A percentile compares a stretch with the other conserved stretches of the same genome.
Conservation (phyloP, 2,329 filamentous ascomycete genomes). For the Scedosporium dehoogii region DNA sequence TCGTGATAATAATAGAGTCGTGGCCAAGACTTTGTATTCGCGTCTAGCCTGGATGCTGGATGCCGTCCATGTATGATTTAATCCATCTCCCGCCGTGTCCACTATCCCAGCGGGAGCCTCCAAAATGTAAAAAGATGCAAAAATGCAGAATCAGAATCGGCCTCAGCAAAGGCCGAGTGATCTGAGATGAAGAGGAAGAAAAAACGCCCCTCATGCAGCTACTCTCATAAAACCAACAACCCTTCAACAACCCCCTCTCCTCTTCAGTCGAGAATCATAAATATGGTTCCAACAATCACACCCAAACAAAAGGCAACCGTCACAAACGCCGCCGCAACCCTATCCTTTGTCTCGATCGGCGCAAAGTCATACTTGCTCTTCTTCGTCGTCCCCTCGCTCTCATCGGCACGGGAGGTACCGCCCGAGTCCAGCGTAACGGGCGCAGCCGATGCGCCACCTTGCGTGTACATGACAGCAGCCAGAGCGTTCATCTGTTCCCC, state of each 20-base stretch:
- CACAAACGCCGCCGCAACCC: conserved; percentile 45
- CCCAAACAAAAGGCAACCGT: conserved; percentile 40
- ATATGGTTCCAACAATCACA: conserved; percentile 38
- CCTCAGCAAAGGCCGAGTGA: background rate
- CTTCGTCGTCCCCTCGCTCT: conserved; percentile 31
- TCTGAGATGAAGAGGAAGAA: background rate
- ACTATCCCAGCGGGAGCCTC: background rate
- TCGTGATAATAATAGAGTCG: background rate
- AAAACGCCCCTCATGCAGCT: background rate
- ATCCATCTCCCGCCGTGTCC: background rate
- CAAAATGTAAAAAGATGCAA: background rate
- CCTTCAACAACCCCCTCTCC: background rate
- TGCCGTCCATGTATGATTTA: background rate
- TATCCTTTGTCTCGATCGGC: conserved; percentile 39
- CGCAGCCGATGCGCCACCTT: conserved; percentile 31
- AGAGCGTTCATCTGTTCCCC: conserved; percentile 62
- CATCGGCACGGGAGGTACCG: conserved; percentile 46
- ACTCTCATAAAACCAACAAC: conserved; percentile 6
- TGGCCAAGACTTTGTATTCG: background rate
- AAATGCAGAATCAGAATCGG: background rate
- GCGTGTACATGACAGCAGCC: conserved; percentile 50
- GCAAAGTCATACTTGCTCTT: conserved; percentile 13
- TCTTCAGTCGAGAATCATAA: conserved; percentile 4
- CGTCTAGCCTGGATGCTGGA: background rate
- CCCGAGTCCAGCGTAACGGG: conserved; percentile 45